Evolutionary conservation across 164 flowering plant species (phyloP).

Genomic region (Vitis riparia): DNA sequence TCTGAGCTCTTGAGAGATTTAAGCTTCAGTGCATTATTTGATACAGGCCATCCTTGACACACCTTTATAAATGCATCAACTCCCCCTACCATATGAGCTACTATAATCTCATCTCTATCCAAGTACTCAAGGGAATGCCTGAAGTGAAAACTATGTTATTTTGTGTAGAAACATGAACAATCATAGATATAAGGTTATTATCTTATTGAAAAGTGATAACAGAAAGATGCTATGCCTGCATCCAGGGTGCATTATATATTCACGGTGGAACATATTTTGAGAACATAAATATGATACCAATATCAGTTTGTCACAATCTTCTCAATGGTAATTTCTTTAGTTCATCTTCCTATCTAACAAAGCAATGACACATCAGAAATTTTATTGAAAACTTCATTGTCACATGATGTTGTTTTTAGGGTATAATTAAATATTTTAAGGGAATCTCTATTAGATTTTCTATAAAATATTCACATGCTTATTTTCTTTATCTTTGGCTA

Average conservation of each 20-base stretch:
- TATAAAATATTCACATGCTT: too few species aligned
- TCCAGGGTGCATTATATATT: too few species aligned
- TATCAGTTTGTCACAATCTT: not conserved
- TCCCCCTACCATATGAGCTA: constrained; percentile 61
- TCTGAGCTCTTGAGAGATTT: constrained; percentile 62
- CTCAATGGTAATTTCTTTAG: too few species aligned
- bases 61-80: constrained; percentile 72
- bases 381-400: too few species aligned
- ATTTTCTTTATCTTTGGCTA: too few species aligned
- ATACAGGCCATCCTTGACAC: constrained; percentile 74
- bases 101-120: constrained; percentile 65
- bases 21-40: constrained; percentile 53
- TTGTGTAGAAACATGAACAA: not conserved
- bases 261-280: not conserved
- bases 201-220: not conserved
- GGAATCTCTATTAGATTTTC: too few species aligned
- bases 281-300: not conserved
- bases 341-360: too few species aligned
- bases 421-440: too few species aligned
- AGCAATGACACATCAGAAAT: too few species aligned
- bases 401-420: too few species aligned
- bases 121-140: constrained; percentile 73
- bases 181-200: too few species aligned
- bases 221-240: too few species aligned
- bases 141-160: constrained; percentile 14